phyloP scores from a whole-genome alignment of 306 rosid genomes.

The Sicyos baderoa region DNA sequence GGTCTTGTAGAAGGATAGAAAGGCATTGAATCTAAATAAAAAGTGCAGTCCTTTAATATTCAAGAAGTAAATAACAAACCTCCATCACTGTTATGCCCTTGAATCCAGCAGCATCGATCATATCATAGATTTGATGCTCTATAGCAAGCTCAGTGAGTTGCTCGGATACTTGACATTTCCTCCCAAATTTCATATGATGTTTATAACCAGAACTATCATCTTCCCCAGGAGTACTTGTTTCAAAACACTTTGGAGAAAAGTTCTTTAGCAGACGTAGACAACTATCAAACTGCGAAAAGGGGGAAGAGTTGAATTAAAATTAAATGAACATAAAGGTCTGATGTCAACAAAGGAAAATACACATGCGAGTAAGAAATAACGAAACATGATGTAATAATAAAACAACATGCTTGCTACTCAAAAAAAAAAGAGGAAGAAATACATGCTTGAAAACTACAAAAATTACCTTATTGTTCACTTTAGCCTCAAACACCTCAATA shows the following conservation, averaged over 20 bases:
- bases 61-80: constrained; percentile 37
- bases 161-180: constrained; percentile 38
- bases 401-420: not conserved
- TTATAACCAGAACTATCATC: constrained; percentile 36
- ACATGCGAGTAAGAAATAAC: not conserved
- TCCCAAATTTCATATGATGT: constrained; percentile 35
- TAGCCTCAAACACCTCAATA: constrained; percentile 71
- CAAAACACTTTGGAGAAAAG: constrained; percentile 34
- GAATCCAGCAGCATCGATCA: constrained; percentile 65
- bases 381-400: constrained; percentile 4
- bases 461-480: constrained; percentile 68
- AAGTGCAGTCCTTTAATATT: not conserved
- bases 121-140: constrained; percentile 61
- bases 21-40: not conserved
- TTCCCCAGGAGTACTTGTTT: constrained; percentile 30
- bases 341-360: not conserved
- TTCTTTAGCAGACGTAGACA: constrained; percentile 46
- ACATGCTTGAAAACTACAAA: not conserved
- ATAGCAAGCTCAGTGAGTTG: constrained; percentile 75
- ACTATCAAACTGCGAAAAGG: constrained; percentile 35
- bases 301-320: not conserved
- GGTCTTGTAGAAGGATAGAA: not conserved
- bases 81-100: constrained; percentile 55
- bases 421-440: not conserved
- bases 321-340: constrained; percentile 15